Evolutionary conservation across 352 stramenopile genomes (phyloP).

Genomic region (Phytophthora macrochlamydospora): DNA sequence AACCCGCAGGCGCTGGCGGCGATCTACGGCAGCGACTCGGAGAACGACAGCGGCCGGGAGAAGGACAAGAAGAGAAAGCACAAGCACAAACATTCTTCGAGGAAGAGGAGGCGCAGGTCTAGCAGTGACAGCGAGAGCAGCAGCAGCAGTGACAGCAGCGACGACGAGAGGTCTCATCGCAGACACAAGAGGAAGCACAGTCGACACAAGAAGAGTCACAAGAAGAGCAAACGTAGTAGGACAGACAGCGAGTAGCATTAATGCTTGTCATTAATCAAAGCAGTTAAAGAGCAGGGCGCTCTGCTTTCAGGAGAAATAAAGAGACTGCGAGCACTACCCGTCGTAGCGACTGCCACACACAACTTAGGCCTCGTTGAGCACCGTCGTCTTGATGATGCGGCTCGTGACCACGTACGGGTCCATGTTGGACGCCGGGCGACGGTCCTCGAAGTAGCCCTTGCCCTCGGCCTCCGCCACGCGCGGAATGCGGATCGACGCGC

Average conservation of each 20-base stretch:
- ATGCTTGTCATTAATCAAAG: conserved; percentile 6
- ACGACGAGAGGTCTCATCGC: conserved; percentile 21
- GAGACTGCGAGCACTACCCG: not conserved
- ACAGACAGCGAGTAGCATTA: conserved; percentile 24
- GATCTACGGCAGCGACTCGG: conserved; percentile 50
- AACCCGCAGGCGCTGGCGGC: conserved; percentile 78
- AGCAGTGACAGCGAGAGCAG: conserved; percentile 28
- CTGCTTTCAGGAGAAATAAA: conserved; percentile 6
- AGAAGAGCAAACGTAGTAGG: conserved; percentile 65
- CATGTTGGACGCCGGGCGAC: conserved; percentile 97
- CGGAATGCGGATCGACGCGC: conserved; percentile 93
- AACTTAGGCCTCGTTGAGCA: conserved; percentile 78
- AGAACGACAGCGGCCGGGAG: conserved; percentile 32
- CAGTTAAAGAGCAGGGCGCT: not conserved
- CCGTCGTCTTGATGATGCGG: conserved; percentile 97
- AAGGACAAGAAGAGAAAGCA: conserved; percentile 53
- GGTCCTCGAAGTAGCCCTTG: conserved; percentile 96
- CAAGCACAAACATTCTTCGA: conserved; percentile 41
- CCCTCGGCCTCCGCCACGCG: conserved; percentile 90
- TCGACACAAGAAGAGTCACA: conserved; percentile 28
- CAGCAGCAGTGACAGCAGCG: conserved; percentile 9
- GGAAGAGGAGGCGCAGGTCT: conserved; percentile 24
- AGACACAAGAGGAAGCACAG: conserved; percentile 37
- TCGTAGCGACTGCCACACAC: not conserved
- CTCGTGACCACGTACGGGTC: conserved; percentile 98